Percentiles rank a stretch among this genome's conserved stretches.
These are phyloP conservation scores for Candida parachauliodes DNA, from an alignment of 805 yeast genomes.

Conservation along the genomic window DNA sequence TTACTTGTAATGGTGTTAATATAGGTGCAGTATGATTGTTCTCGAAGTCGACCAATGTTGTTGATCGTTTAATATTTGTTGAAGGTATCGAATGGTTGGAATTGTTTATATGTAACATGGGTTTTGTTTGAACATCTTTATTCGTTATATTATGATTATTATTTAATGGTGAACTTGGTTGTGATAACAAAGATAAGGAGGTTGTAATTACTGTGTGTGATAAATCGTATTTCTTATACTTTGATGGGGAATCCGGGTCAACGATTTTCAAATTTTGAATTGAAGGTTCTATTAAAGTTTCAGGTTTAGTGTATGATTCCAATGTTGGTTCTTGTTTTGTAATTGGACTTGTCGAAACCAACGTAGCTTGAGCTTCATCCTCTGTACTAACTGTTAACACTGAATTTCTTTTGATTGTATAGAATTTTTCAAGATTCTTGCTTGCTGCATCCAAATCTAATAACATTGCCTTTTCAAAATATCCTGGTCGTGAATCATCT, in stretches of 20 bases:
- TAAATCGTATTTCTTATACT: constrained; percentile 15
- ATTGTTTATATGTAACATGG: constrained; percentile 13
- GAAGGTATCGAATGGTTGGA: constrained; percentile 18
- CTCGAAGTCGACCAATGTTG: constrained; percentile 31
- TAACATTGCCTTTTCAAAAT: constrained; percentile 54
- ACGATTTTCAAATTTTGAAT: constrained; percentile 8
- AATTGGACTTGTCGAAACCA: constrained; percentile 2
- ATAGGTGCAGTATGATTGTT: constrained; percentile 32
- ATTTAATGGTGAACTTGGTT: constrained; percentile 17
- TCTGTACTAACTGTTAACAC: constrained; percentile 4
- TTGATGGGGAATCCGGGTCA: constrained; percentile 5
- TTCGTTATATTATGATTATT: constrained; percentile 17
- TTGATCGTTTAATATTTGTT: constrained; percentile 28
- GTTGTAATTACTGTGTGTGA: constrained; percentile 15
- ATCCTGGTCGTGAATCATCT: constrained; percentile 61
- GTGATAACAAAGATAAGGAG: constrained; percentile 13
- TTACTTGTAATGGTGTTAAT: constrained; percentile 40
- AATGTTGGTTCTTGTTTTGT: constrained; percentile 1
- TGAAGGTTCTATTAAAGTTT: constrained; percentile 9
- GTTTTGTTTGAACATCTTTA: constrained; percentile 14
- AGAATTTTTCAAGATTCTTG: constrained; percentile 38
- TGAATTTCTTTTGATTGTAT: constrained; percentile 8
- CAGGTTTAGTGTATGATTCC: background rate
- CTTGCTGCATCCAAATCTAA: constrained; percentile 48
- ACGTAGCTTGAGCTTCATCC: constrained; percentile 5